Percentiles rank a stretch among this genome's conserved stretches.
Evolutionary conservation across 805 yeast species (phyloP).

Genomic region (Suhomyces sp.): DNA sequence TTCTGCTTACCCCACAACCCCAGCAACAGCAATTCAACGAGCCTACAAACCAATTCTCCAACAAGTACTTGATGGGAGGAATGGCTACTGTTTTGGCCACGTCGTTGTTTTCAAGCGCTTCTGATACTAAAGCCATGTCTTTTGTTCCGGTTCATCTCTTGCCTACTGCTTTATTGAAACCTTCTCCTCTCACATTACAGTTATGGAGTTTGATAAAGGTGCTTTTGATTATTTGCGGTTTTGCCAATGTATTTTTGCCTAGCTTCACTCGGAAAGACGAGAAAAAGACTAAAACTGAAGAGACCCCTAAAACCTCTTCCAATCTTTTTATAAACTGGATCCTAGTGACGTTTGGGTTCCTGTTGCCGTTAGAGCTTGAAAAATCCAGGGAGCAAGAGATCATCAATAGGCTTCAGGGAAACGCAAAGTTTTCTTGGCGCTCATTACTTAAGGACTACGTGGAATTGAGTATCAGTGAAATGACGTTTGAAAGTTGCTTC

Average conservation of each 20-base stretch:
- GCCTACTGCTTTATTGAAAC: conserved; percentile 9
- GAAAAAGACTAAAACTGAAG: not conserved
- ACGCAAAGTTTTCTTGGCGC: not conserved
- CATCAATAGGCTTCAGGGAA: conserved; percentile 16
- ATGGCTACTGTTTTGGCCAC: conserved; percentile 64
- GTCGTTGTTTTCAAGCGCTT: conserved; percentile 51
- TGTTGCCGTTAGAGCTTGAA: conserved; percentile 21
- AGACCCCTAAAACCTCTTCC: not conserved
- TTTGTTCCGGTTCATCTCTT: conserved; percentile 40
- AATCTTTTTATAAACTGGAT: conserved; percentile 20
- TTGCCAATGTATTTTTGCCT: conserved; percentile 11
- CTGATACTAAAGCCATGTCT: conserved; percentile 44
- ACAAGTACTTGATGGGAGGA: conserved; percentile 57
- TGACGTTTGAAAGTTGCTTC: conserved; percentile 33
- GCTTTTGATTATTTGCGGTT: conserved; percentile 10
- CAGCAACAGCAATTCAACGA: not conserved
- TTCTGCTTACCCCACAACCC: conserved; percentile 3
- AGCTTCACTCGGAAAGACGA: not conserved
- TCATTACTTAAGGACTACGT: conserved; percentile 25
- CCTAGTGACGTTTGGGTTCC: conserved; percentile 26
- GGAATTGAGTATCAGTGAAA: conserved; percentile 26
- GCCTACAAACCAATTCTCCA: conserved; percentile 8
- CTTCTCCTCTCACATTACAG: conserved; percentile 13
- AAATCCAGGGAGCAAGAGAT: conserved; percentile 15
- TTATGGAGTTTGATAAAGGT: conserved; percentile 10